These are phyloP conservation scores for Fusarium austroafricanum DNA, from an alignment of 2,329 filamentous ascomycete genomes.

Conservation along the genomic window DNA sequence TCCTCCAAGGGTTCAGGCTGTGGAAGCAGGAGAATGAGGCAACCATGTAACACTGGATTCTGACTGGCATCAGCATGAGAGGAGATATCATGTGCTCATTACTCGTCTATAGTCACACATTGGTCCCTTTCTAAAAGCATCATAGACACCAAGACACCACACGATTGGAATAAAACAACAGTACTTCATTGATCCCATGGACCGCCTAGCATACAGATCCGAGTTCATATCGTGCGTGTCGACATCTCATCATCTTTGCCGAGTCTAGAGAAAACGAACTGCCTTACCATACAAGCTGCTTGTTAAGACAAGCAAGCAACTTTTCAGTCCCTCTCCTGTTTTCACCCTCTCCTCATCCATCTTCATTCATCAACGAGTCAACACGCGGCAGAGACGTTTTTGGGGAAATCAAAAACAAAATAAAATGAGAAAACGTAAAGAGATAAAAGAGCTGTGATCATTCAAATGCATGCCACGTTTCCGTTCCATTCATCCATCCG, in stretches of 20 bases:
- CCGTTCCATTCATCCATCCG: constrained; percentile 47
- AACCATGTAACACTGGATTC: background rate
- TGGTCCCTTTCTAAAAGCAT: background rate
- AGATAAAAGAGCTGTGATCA: constrained; percentile 47
- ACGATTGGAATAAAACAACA: constrained; percentile 29
- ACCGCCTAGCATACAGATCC: constrained; percentile 45
- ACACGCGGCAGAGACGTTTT: constrained; percentile 33
- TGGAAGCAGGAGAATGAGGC: constrained; percentile 28
- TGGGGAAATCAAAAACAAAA: constrained; percentile 35
- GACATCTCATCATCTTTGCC: constrained; percentile 32
- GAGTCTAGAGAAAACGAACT: constrained; percentile 28
- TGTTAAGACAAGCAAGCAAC: constrained; percentile 26
- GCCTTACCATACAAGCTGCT: constrained; percentile 1
- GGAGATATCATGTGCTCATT: constrained; percentile 36
- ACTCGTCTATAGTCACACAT: constrained; percentile 38
- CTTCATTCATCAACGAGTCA: constrained; percentile 14
- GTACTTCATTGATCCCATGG: constrained; percentile 47
- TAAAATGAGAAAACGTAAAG: constrained; percentile 35
- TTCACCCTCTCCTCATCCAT: constrained; percentile 14
- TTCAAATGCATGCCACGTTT: constrained; percentile 50
- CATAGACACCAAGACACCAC: constrained; percentile 1
- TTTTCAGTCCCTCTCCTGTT: constrained; percentile 24
- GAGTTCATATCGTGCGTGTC: constrained; percentile 14
- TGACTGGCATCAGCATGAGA: constrained; percentile 3
- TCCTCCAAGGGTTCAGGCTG: constrained; percentile 51